phyloP scores from a whole-genome alignment of 2,329 filamentous ascomycete genomes.

The Fusarium sambucinum region DNA sequence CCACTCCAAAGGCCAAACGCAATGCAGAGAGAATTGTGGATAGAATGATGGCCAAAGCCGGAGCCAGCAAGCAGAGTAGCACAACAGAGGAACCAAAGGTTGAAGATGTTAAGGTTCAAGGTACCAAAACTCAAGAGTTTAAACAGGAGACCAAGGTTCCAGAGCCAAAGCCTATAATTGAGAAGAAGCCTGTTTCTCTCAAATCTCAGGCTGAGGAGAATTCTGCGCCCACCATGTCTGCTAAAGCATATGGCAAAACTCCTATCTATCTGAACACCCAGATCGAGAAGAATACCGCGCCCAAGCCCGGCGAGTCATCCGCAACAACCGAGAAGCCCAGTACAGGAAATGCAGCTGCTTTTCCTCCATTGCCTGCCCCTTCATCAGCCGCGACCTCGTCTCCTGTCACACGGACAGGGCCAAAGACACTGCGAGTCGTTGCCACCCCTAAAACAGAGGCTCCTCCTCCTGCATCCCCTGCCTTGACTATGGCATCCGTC shows the following conservation, averaged over 20 bases:
- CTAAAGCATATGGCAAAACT: conserved; percentile 40
- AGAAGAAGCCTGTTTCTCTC: conserved; percentile 55
- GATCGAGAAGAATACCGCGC: conserved; percentile 55
- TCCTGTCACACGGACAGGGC: conserved; percentile 63
- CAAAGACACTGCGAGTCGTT: conserved; percentile 78
- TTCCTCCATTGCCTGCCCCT: conserved; percentile 64
- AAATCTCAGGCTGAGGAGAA: conserved; percentile 63
- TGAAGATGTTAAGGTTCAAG: conserved; percentile 38
- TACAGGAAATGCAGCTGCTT: conserved; percentile 54
- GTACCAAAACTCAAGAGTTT: conserved; percentile 27
- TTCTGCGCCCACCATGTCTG: conserved; percentile 26
- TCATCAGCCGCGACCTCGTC: conserved; percentile 61
- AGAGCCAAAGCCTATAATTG: conserved; percentile 26
- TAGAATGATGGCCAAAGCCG: conserved; percentile 42
- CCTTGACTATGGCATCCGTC: conserved; percentile 49
- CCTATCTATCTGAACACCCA: conserved; percentile 63
- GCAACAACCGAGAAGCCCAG: conserved; percentile 52
- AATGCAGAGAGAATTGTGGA: conserved; percentile 49
- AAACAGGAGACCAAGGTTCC: conserved; percentile 33
- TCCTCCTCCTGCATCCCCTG: conserved; percentile 56
- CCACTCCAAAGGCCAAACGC: conserved; percentile 52
- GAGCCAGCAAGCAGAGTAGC: conserved; percentile 24
- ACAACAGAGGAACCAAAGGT: conserved; percentile 30
- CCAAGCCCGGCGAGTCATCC: conserved; percentile 49
- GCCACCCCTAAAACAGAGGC: conserved; percentile 73